Evolutionary conservation across 1,139 yeast species (phyloP), one percentile per base, ranked within the genome.

Genomic region (Sugiyamaella japonica): DNA sequence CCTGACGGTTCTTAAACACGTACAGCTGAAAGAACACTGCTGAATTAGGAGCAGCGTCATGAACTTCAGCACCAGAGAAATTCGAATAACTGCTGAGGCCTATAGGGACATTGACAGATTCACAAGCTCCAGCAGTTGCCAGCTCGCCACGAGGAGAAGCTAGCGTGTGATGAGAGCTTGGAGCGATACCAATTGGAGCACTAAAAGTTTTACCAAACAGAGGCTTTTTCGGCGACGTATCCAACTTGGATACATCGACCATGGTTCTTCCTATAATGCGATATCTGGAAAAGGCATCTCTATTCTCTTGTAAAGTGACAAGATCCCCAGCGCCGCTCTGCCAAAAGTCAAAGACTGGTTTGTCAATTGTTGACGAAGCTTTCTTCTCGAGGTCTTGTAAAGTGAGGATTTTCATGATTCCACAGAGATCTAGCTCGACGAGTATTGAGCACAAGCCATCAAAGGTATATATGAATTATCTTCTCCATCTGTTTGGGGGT

Each of bases 131-230:
- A 8, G 68, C 70, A 15, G 72, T 68, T 3, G 71, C 73, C 3
- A 71, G 71, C 63, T 84, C 89, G 1, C 86, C 89, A 43, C 81
- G 84, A 0, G 80, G 79, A 60, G 80, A 81, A 1, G 86, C 87
- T 68, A 82, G 74, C 54, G 74, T 76, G 36, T 86, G 85, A 59
- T 83, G 79, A 0, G 86, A 86, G 28, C 84, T 78, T 1, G 88
- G 87, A 12, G 86, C 80, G 52, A 82, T 74, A 57, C 84, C 85
- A 61, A 83, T 77, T 6, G 89, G 89, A 2, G 77, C 74, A 15
- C 70, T 67, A 16, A 73, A 70, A 25, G 67, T 65, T 23, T 65
- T 58, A 15, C 82, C 82, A 48, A 78, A 70, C 64, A 80, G 52
- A 16, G 48, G 43, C 37, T 39, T 52, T 48, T 50, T 70, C 10